Base-by-base conservation (phyloP, 1,284 basidiomycete genomes). In the Melampsora larici-populina region DNA sequence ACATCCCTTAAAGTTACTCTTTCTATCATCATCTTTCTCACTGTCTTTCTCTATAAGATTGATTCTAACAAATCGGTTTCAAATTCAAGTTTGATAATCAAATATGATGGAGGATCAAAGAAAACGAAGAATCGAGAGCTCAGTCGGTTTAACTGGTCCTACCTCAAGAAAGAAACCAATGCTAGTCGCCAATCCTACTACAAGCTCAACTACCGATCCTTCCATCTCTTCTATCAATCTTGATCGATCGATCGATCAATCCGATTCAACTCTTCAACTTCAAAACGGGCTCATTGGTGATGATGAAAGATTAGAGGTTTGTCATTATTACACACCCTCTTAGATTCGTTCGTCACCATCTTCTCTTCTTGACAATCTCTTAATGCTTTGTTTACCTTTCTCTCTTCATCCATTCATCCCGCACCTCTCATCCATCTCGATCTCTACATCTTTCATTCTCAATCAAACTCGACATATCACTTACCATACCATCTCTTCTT, bases 21-120 rank as follows among this genome's bases (percentile, higher is more conserved):
- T 58, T 18, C 1, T 18, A 17, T 58, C 55, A 58, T 29, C 55
- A 58, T 29, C 55, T 29, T 8, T 29, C 55, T 58, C 21, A 29
- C 55, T 29, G 9, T 2, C 40, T 43, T 43, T 11, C 7, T 29
- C 55, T 49, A 21, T 49, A 21, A 49, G 21, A 11, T 11, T 49
- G 48, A 58, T 58, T 7, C 7, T 58, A 6, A 5, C 8, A 18
- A 58, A 58, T n/a, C 9, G 9, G n/a, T 8, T 43, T 43, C 40
- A 11, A 43, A 9, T 43, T 43, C 40, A 43, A 43, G 7, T 58
- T 24, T 18, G 13, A 24, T 15, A 5, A 58, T 6, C n/a, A 11
- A n/a, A n/a, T n/a, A 76, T 76, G 74, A 67, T 76, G 62, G 74
- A 76, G 33, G 74, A 76, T 63, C 74, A 76, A 69, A 64, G 74